A percentile compares a stretch with the other conserved stretches of the same genome.
Evolutionary conservation across 139 green algal genomes (phyloP).

Genomic region (Micromonas commoda): DNA sequence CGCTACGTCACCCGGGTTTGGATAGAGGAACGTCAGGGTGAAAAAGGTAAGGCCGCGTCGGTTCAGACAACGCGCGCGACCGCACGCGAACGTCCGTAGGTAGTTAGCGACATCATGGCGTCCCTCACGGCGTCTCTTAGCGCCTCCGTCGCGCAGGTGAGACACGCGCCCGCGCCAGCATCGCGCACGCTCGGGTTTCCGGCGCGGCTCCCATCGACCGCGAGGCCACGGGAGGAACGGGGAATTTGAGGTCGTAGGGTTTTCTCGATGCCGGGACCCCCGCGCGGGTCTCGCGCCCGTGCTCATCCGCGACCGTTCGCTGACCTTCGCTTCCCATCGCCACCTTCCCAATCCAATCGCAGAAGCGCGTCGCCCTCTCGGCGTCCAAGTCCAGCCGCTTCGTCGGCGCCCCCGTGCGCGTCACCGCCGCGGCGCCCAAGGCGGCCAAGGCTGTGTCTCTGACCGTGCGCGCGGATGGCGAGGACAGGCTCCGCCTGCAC

Average conservation of each 20-base stretch:
- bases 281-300: background rate
- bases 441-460: background rate
- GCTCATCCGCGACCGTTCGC: background rate
- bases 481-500: slow-evolving; percentile 70
- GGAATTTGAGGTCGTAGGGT: background rate
- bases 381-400: slow-evolving; percentile 11
- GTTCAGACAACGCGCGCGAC: background rate
- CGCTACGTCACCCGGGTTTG: too few species aligned
- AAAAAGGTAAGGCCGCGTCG: too few species aligned
- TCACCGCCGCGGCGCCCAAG: background rate
- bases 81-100: background rate
- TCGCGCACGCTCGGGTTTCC: too few species aligned
- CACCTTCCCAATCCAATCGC: background rate
- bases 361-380: background rate
- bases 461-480: slow-evolving; percentile 1
- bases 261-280: too few species aligned
- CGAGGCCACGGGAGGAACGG: background rate
- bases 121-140: background rate
- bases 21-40: too few species aligned
- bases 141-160: too few species aligned
- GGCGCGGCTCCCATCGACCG: too few species aligned
- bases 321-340: background rate
- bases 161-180: too few species aligned
- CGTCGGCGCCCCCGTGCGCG: background rate
- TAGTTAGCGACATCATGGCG: background rate